These are phyloP conservation scores for Lithospermum erythrorhizon DNA, from an alignment of 257 asterid genomes.

Conservation along the genomic window DNA sequence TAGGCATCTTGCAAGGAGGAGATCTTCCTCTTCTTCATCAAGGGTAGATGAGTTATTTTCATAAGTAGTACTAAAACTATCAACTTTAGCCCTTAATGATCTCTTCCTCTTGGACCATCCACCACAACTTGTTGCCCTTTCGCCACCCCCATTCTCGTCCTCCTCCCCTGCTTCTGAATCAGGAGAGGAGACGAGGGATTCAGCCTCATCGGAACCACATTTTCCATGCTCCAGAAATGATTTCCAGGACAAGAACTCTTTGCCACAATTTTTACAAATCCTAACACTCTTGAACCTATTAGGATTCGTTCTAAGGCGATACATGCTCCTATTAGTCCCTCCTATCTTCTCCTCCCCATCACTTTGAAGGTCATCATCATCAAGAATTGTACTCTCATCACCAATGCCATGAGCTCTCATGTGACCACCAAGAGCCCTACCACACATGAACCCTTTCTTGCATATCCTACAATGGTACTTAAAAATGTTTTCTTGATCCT, in stretches of 20 bases:
- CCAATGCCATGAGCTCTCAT: constrained; percentile 96
- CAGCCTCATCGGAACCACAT: constrained; percentile 65
- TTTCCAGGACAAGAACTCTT: constrained; percentile 86
- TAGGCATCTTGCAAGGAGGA: constrained; percentile 63
- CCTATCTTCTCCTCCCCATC: constrained; percentile 68
- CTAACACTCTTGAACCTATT: constrained; percentile 61
- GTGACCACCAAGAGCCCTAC: constrained; percentile 89
- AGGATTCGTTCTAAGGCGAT: constrained; percentile 75
- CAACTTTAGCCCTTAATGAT: constrained; percentile 57
- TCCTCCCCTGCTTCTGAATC: constrained; percentile 41
- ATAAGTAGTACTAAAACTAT: constrained; percentile 21
- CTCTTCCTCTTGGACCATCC: constrained; percentile 78
- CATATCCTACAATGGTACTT: constrained; percentile 84
- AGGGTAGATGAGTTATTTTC: constrained; percentile 13
- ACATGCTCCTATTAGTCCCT: constrained; percentile 50
- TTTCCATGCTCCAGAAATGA: constrained; percentile 90
- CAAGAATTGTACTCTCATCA: constrained; percentile 41
- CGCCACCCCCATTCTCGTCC: constrained; percentile 13
- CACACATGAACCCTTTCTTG: constrained; percentile 92
- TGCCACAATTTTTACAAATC: constrained; percentile 78
- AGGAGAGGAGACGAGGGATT: constrained; percentile 51
- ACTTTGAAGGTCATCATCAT: constrained; percentile 49
- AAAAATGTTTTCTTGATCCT: constrained; percentile 41
- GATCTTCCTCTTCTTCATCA: constrained; percentile 54
- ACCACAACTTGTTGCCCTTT: constrained; percentile 11